Conservation (phyloP, 192 early-diverging fungal genomes). For the Backusella parvicylindrica region DNA sequence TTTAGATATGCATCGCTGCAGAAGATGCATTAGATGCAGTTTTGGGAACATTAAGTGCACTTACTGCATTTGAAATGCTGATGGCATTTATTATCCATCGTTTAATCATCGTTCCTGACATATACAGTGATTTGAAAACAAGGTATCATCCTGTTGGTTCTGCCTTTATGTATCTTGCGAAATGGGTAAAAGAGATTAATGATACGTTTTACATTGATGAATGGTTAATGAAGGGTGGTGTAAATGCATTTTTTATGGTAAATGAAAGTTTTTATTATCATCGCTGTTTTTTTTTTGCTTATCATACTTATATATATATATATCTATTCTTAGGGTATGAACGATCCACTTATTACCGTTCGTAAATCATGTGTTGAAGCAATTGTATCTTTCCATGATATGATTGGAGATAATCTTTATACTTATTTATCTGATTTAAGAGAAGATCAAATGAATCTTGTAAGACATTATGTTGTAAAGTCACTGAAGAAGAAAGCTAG, state of each 20-base stretch:
- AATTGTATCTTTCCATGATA: conserved; percentile 34
- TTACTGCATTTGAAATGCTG: conserved; percentile 32
- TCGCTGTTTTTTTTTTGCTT: background rate
- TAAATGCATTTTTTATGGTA: conserved; percentile 26
- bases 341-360: conserved; percentile 22
- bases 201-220: conserved; percentile 22
- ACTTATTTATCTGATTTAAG: conserved; percentile 28
- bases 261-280: background rate
- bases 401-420: conserved; percentile 30
- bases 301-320: background rate
- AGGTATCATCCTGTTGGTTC: conserved; percentile 29
- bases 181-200: conserved; percentile 22
- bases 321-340: conserved; percentile 23
- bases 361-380: conserved; percentile 37
- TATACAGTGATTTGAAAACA: background rate
- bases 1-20: conserved; percentile 26
- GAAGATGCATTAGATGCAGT: conserved; percentile 38
- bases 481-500: conserved; percentile 30
- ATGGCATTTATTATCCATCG: conserved; percentile 20
- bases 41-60: conserved; percentile 20
- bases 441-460: conserved; percentile 33
- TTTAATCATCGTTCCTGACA: conserved; percentile 1
- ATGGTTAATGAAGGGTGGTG: conserved; percentile 26
- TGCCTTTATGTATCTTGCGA: conserved; percentile 30
- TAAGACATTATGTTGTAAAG: conserved; percentile 31